Evolutionary conservation across 176 grass and related monocot species (phyloP).

Genomic region (Triticum timopheevii): DNA sequence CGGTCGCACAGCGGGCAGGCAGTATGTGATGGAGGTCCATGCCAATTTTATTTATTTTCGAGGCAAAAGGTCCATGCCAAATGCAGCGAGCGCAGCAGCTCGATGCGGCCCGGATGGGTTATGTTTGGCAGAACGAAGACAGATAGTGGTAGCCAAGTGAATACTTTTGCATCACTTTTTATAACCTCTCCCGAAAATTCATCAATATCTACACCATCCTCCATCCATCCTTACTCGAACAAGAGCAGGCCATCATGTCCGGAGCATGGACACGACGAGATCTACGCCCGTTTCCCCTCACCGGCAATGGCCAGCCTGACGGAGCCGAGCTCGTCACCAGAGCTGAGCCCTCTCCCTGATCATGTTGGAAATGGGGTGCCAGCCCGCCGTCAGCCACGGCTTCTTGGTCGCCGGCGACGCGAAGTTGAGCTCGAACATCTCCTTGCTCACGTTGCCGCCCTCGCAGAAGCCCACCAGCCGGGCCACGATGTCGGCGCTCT

Average conservation of each 20-base stretch:
- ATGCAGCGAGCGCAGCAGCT: too few species aligned
- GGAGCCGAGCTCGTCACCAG: background rate
- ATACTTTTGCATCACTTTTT: background rate
- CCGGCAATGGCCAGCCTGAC: background rate
- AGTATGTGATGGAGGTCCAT: too few species aligned
- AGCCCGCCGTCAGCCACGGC: conserved; percentile 81
- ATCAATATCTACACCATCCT: background rate
- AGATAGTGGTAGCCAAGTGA: too few species aligned
- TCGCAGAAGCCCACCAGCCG: conserved; percentile 94
- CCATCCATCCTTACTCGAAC: background rate
- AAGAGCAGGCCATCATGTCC: background rate
- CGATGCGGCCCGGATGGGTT: too few species aligned
- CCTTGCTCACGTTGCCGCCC: conserved; percentile 82
- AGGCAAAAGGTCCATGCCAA: too few species aligned
- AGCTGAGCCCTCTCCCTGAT: conserved; percentile 1
- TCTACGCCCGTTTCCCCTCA: background rate
- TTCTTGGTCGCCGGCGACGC: conserved; percentile 62
- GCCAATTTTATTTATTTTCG: too few species aligned
- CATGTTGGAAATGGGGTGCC: conserved; percentile 92
- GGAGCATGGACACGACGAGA: background rate
- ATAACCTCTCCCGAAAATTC: background rate
- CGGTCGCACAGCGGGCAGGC: too few species aligned
- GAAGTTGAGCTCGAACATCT: conserved; percentile 97
- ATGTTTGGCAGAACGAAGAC: too few species aligned
- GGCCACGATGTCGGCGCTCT: conserved; percentile 83